Conservation (phyloP, 1,284 basidiomycete genomes). For the Peniophora sp. region DNA sequence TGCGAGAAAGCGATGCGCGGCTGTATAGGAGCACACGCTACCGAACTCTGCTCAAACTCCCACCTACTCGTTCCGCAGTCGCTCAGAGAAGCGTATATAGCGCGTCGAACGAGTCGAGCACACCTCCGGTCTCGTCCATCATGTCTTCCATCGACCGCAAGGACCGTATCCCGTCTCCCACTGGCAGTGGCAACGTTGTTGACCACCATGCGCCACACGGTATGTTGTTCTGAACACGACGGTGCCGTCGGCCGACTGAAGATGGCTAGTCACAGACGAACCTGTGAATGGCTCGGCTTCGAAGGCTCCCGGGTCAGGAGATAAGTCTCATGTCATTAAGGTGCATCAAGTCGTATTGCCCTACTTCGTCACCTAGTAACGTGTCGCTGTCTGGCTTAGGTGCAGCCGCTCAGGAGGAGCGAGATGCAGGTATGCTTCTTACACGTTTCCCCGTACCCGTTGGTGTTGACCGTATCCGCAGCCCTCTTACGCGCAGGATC, state of each 20-base stretch:
- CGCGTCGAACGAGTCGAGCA: too few species aligned
- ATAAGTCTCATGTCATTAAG: conserved; percentile 20
- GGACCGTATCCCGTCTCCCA: conserved; percentile 17
- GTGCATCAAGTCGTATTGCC: conserved; percentile 1
- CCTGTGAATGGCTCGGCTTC: conserved; percentile 11
- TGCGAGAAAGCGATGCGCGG: too few species aligned
- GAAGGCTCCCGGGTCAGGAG: conserved; percentile 9
- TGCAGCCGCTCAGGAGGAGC: conserved; percentile 73
- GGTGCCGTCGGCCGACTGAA: conserved; percentile 4
- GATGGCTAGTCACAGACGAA: conserved; percentile 49
- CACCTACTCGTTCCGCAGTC: too few species aligned
- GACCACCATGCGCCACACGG: conserved; percentile 68
- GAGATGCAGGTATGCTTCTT: conserved; percentile 78
- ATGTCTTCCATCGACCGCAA: conserved; percentile 16
- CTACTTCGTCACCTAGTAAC: too few species aligned
- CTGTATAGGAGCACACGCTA: too few species aligned
- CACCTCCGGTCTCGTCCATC: not conserved
- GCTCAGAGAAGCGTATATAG: too few species aligned
- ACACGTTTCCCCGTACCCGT: too few species aligned
- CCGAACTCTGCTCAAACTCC: too few species aligned
- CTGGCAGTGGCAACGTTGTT: conserved; percentile 54
- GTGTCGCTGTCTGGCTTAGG: conserved; percentile 58
- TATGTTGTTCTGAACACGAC: conserved; percentile 23
- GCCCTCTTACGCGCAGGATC: conserved; percentile 86
- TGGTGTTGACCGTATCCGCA: conserved; percentile 17